Evolutionary conservation across 2,329 filamentous ascomycete species (phyloP), one percentile per base, ranked within the genome.

Genomic region (Ambrosiella cleistominuta): DNA sequence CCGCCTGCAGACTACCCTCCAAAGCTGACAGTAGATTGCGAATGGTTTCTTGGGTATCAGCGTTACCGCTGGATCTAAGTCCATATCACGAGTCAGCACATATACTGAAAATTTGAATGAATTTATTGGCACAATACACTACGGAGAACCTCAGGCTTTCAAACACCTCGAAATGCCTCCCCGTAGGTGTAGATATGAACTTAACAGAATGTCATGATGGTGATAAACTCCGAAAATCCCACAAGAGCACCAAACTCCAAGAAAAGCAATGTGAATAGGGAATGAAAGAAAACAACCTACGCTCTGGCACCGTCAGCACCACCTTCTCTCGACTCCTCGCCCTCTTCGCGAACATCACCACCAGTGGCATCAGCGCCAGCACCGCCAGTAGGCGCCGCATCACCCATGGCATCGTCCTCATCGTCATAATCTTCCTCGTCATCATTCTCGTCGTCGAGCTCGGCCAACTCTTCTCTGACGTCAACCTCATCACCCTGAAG

Each of bases 251-350:
- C 47, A 51, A 51, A 51, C 47, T 51, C 47, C 47, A 19, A 19
- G 9, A 12, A 51, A 51, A 27, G 11, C 47, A 51, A 51, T 27
- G 47, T 51, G 35, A 51, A 51, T 17, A 19, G 47, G 47, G 19
- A n/a, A 19, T 15, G 8, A 35, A 19, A 51, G 35, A 19, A 19
- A 51, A 51, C 67, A 61, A 98, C 94, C 91, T 97, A 98, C 93
- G 91, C 93, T 96, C 93, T 83, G 74, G 88, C 94, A 67, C 94
- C 93, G 72, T 97, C 93, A 65, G 88, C 88, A 68, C 94, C 93
- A 61, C 91, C 93, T 71, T 95, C 89, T 73, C 94, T 80, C 63
- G 91, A 82, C 64, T 81, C 83, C 70, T 88, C 82, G 60, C 93
- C 93, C 70, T 97, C 93, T 70, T 94, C 83, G 70, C 90, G 81